Base-by-base conservation (phyloP, 108 stramenopile species). In the Cyclotella baltica region DNA sequence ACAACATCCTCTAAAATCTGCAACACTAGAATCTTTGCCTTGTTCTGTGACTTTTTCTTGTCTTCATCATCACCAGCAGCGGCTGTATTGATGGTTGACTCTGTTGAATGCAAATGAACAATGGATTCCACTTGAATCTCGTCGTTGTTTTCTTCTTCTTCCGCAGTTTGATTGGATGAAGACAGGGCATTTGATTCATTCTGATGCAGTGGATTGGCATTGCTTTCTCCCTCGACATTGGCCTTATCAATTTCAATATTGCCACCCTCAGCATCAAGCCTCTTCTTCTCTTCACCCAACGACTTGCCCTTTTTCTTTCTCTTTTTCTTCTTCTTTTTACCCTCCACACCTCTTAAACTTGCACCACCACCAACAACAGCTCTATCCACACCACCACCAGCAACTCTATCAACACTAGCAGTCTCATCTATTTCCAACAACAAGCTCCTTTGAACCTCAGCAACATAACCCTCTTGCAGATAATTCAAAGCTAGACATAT, bases 401-500 rank as follows among this genome's bases (percentile, higher is more conserved):
- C 48, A 82, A 74, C 25, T 51, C 70, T 48, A 68, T 67, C 64
- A 88, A 74, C 38, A 78, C 75, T 70, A 87, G 77, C 3, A 27
- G 67, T 64, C 22, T 84, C 75, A n/a, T n/a, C n/a, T n/a, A n/a
- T n/a, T n/a, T n/a, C n/a, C n/a, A n/a, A n/a, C n/a, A n/a, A n/a
- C n/a, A n/a, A n/a, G n/a, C n/a, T n/a, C n/a, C n/a, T n/a, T n/a
- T n/a, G n/a, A n/a, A n/a, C n/a, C n/a, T n/a, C n/a, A n/a, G n/a
- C n/a, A n/a, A n/a, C n/a, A n/a, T n/a, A n/a, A n/a, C n/a, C n/a
- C n/a, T n/a, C n/a, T n/a, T n/a, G n/a, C n/a, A n/a, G n/a, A n/a
- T n/a, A n/a, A n/a, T n/a, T n/a, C n/a, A n/a, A n/a, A n/a, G n/a
- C n/a, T n/a, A n/a, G n/a, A n/a, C n/a, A n/a, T n/a, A n/a, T n/a